Base-by-base conservation (phyloP, 75 land plant species). In the Selaginella tamariscina region DNA sequence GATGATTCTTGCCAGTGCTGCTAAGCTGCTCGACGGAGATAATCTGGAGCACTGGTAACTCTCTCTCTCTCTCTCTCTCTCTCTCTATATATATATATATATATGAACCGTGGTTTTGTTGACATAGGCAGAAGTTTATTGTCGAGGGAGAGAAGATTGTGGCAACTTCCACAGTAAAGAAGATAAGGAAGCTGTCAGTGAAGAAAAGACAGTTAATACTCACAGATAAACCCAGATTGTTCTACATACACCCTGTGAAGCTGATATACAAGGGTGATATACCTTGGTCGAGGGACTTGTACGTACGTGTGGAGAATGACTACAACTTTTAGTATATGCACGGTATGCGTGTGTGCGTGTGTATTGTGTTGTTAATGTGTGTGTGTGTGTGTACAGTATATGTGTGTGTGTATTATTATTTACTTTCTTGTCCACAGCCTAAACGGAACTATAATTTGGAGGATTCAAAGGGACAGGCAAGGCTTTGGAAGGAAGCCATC, bases 151-250 rank as follows among this genome's bases (percentile, higher is more conserved):
- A 90, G 67, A 71, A 80, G 0, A 73, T 90, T 71, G 57, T 90
- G 23, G 84, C 84, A 82, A 83, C 81, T 65, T 84, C 91, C 11
- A 75, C 71, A 73, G 81, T 90, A 56, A 86, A 84, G 81, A 87
- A 87, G 69, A 0, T 82, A 11, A 72, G 75, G 29, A 87, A 84
- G 59, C 62, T 90, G 18, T 68, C 82, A 29, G 84, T 69, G 80
- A 87, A 82, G 74, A 87, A 87, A 71, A 81, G 81, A 66, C 91
- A 87, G 64, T 84, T 90, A 1, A 85, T 90, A 27, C 88, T 90
- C 22, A 90, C 91, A 32, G 86, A 85, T 57, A 87, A 75, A 56
- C 96, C 96, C 23, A 87, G 89, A 70, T 68, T 90, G 60, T 77
- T 90, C 5, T 82, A 80, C 70, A 84, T 90, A 18, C 87, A 90